These are phyloP conservation scores for Arthrobotrys megalospora DNA, from an alignment of 2,329 filamentous ascomycete genomes.

Conservation along the genomic window DNA sequence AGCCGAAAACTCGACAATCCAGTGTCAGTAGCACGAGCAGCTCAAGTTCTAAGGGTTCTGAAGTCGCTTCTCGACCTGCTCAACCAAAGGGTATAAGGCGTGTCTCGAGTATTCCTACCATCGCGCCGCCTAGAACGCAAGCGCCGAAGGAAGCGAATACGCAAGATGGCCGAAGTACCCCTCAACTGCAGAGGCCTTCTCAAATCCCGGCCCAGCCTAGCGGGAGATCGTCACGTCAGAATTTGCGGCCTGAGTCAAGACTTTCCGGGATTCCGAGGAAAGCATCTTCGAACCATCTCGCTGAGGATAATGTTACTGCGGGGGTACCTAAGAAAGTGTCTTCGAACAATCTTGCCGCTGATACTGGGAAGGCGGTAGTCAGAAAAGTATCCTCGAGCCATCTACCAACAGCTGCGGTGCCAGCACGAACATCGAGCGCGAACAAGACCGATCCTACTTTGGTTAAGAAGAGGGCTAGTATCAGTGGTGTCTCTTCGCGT, in stretches of 20 bases:
- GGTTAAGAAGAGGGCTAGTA: conserved; percentile 51
- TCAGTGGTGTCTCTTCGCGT: conserved; percentile 32
- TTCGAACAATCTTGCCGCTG: conserved; percentile 10
- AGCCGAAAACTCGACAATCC: conserved; percentile 24
- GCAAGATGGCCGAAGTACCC: conserved; percentile 7
- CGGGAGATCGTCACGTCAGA: conserved; percentile 4
- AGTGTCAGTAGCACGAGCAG: conserved; percentile 48
- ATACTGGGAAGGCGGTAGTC: neutral
- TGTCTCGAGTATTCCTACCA: conserved; percentile 59
- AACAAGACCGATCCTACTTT: conserved; percentile 47
- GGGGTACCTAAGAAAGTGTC: conserved; percentile 15
- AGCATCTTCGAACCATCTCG: conserved; percentile 32
- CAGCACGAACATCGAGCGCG: conserved; percentile 39
- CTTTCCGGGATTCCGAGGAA: conserved; percentile 43
- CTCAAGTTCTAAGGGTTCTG: conserved; percentile 31
- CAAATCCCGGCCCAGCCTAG: conserved; percentile 1
- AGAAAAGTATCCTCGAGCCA: conserved; percentile 49
- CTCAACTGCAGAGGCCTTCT: conserved; percentile 37
- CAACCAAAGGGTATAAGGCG: conserved; percentile 30
- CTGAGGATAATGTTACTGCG: neutral
- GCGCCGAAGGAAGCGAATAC: conserved; percentile 28
- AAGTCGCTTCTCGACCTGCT: conserved; percentile 11
- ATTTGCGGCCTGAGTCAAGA: conserved; percentile 35
- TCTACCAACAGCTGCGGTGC: conserved; percentile 26
- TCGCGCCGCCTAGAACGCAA: conserved; percentile 47